A percentile compares a stretch with the other conserved stretches of the same genome.
phyloP scores from a whole-genome alignment of 192 early-diverging fungal species.

The Spizellomyces sp. region DNA sequence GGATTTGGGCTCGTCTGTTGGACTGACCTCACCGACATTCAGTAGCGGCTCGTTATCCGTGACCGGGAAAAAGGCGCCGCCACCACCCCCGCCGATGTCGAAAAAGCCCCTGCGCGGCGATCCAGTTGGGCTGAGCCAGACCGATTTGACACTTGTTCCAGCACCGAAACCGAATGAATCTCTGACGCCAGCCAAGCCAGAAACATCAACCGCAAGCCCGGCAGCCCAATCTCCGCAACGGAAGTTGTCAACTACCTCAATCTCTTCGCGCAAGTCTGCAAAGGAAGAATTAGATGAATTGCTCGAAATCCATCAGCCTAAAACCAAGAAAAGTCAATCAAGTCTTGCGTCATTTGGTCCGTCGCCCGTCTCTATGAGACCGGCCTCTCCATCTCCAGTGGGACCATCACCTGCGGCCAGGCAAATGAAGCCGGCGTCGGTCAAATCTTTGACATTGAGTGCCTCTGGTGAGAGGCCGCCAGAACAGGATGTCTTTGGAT shows the following conservation, averaged over 20 bases:
- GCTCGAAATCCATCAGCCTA: slow-evolving; percentile 17
- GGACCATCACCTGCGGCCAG: not conserved
- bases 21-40: not conserved
- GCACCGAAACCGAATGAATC: not conserved
- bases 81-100: slow-evolving; percentile 21
- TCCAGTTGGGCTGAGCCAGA: not conserved
- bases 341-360: not conserved
- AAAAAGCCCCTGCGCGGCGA: slow-evolving; percentile 15
- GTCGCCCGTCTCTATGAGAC: not conserved
- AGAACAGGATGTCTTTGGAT: not conserved
- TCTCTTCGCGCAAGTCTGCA: not conserved
- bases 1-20: too few relatives aligned
- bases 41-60: not conserved
- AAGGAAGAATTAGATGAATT: slow-evolving; percentile 26
- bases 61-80: slow-evolving; percentile 17
- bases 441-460: not conserved
- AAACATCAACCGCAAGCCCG: too few relatives aligned
- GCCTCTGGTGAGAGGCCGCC: not conserved
- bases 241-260: not conserved
- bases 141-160: not conserved
- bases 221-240: not conserved
- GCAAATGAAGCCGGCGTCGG: not conserved
- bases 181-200: too few relatives aligned
- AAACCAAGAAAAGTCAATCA: not conserved
- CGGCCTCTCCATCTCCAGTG: not conserved